Conservation (phyloP, 768 basidiomycete genomes). For the Phlebiopsis flavidoalba region DNA sequence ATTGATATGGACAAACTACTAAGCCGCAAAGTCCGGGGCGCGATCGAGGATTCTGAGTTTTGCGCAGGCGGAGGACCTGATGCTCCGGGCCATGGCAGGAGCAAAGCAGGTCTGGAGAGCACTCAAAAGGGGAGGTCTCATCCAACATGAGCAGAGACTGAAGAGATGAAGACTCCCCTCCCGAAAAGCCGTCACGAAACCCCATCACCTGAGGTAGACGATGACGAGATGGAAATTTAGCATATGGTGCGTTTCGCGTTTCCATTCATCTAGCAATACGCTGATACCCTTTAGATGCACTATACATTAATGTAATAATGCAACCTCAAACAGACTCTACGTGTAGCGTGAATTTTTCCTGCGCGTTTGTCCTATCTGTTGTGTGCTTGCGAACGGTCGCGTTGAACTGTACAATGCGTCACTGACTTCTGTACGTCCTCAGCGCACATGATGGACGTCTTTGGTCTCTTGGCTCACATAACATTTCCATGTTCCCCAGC, state of each 20-base stretch:
- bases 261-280: not conserved
- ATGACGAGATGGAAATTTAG: constrained; percentile 15
- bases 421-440: too few relatives aligned
- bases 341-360: too few relatives aligned
- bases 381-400: too few relatives aligned
- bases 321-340: not conserved
- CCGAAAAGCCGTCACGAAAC: not conserved
- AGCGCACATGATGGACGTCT: too few relatives aligned
- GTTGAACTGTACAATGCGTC: too few relatives aligned
- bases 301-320: not conserved
- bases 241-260: not conserved
- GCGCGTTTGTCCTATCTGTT: too few relatives aligned
- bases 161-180: not conserved
- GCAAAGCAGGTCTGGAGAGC: constrained; percentile 42
- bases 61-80: constrained; percentile 39
- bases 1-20: constrained; percentile 55
- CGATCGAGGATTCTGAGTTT: constrained; percentile 38
- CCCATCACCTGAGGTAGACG: constrained; percentile 1
- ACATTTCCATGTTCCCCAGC: not conserved
- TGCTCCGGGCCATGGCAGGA: constrained; percentile 43
- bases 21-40: constrained; percentile 25
- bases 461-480: not conserved
- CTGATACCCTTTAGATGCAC: not conserved
- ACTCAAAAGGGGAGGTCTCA: constrained; percentile 43
- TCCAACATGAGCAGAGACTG: not conserved